phyloP scores from a whole-genome alignment of 768 basidiomycete genomes.

The Suillus plorans region DNA sequence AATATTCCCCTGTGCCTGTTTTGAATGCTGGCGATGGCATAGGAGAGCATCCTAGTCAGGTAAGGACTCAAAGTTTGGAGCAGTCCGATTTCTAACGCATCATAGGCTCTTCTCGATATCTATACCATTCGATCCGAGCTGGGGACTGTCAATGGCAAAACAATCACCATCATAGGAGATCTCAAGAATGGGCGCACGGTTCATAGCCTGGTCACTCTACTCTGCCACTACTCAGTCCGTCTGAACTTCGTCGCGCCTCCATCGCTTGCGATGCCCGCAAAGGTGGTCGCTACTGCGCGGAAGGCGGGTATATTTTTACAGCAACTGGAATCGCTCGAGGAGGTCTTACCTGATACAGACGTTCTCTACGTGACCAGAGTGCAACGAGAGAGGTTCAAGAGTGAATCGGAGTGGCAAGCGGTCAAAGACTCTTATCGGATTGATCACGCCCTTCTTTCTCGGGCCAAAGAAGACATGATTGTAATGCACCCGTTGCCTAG shows the following conservation, averaged over 20 bases:
- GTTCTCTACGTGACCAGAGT: conserved; percentile 96
- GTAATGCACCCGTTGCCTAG: conserved; percentile 99
- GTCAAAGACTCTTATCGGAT: conserved; percentile 93
- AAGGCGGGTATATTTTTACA: conserved; percentile 78
- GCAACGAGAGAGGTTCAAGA: conserved; percentile 91
- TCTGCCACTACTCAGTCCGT: conserved; percentile 89
- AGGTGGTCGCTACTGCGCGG: conserved; percentile 78
- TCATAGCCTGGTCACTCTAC: conserved; percentile 89
- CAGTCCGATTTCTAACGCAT: conserved; percentile 10
- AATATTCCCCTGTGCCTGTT: conserved; percentile 92
- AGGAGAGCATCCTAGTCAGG: conserved; percentile 97
- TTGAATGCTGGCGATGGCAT: conserved; percentile 97
- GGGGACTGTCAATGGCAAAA: conserved; percentile 95
- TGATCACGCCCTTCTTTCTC: conserved; percentile 89
- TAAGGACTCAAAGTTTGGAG: conserved; percentile 27
- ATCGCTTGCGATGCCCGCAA: conserved; percentile 85
- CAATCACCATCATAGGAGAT: conserved; percentile 90
- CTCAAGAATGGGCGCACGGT: conserved; percentile 98
- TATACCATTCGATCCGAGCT: conserved; percentile 98
- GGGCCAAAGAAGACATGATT: conserved; percentile 96
- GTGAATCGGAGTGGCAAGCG: conserved; percentile 78
- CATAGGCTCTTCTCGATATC: conserved; percentile 77
- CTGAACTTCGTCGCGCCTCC: conserved; percentile 95
- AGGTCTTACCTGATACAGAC: conserved; percentile 89
- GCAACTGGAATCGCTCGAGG: conserved; percentile 86